phyloP scores from a whole-genome alignment of 2,329 filamentous ascomycete species.

The Fusarium marasasianum region DNA sequence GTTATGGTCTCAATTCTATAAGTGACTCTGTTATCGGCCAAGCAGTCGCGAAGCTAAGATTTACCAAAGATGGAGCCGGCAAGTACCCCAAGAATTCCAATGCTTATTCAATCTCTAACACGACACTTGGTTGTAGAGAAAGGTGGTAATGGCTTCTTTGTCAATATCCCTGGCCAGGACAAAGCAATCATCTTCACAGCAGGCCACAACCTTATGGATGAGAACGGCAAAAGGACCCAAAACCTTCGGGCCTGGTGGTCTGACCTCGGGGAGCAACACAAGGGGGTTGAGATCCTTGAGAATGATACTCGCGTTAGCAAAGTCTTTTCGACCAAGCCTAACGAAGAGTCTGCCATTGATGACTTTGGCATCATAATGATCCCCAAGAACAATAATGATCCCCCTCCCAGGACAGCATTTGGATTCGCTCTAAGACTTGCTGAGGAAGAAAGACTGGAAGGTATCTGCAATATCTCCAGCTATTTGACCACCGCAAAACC shows the following conservation, averaged over 20 bases:
- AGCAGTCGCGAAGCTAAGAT: not conserved
- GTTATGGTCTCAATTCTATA: not conserved
- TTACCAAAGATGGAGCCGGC: not conserved
- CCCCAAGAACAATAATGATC: not conserved
- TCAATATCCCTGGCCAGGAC: not conserved
- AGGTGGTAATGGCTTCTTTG: not conserved
- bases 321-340: not conserved
- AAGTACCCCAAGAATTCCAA: fast-evolving
- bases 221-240: not conserved
- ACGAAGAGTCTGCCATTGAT: not conserved
- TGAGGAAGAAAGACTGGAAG: not conserved
- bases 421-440: not conserved
- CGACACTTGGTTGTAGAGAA: fast-evolving
- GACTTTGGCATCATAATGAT: not conserved
- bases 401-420: not conserved
- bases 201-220: not conserved
- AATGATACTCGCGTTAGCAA: not conserved
- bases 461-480: not conserved
- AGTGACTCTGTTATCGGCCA: not conserved
- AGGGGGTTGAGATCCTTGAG: not conserved
- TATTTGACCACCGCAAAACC: not conserved
- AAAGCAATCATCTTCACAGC: not conserved
- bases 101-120: not conserved
- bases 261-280: not conserved
- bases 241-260: not conserved